Conservation (phyloP, 495 filamentous ascomycete species). For the Platismatia glauca region DNA sequence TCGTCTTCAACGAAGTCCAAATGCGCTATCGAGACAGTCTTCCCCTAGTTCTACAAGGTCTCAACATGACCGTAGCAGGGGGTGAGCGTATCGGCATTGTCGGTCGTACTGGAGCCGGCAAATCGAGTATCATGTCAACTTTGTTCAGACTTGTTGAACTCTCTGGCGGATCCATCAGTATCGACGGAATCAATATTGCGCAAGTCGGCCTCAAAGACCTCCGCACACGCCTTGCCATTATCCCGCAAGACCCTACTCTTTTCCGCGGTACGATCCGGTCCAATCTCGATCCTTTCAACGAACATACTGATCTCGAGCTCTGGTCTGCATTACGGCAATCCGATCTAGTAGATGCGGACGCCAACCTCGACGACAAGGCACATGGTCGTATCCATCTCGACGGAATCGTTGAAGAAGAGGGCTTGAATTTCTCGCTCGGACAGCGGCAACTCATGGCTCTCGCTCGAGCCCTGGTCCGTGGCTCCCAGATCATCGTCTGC, state of each 20-base stretch:
- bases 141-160: too few relatives aligned
- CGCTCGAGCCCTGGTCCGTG: conserved; percentile 77
- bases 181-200: too few relatives aligned
- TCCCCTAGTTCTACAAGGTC: conserved; percentile 72
- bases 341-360: conserved; percentile 50
- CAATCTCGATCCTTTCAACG: too few relatives aligned
- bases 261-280: too few relatives aligned
- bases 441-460: conserved; percentile 95
- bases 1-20: conserved; percentile 72
- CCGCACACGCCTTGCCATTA: too few relatives aligned
- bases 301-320: conserved; percentile 78
- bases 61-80: conserved; percentile 67
- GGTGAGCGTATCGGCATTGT: too few relatives aligned
- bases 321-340: conserved; percentile 80
- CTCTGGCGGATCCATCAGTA: too few relatives aligned
- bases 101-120: too few relatives aligned
- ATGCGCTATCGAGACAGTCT: conserved; percentile 85
- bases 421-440: conserved; percentile 90
- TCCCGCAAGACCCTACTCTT: too few relatives aligned
- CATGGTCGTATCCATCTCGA: conserved; percentile 68
- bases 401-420: conserved; percentile 81
- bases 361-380: conserved; percentile 20
- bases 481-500: conserved; percentile 85
- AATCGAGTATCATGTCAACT: too few relatives aligned
- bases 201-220: too few relatives aligned